phyloP scores from a whole-genome alignment of 148 eudicot species.

The Vaccinium corymbosum region DNA sequence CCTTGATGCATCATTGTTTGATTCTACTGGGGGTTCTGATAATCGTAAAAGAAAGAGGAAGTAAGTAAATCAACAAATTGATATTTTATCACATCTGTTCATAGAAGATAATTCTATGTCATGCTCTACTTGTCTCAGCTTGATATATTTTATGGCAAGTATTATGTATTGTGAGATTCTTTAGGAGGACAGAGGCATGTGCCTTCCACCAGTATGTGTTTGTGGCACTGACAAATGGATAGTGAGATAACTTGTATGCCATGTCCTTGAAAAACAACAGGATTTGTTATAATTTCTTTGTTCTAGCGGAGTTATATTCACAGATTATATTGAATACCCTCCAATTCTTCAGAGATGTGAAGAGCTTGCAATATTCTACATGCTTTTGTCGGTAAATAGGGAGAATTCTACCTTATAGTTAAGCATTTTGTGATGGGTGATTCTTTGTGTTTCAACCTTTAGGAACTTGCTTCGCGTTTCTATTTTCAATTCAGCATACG shows the following conservation, averaged over 20 bases:
- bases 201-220: neutral
- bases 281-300: neutral
- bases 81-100: neutral
- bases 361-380: neutral
- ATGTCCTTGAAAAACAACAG: neutral
- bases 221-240: neutral
- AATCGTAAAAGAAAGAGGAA: slow-evolving; percentile 69
- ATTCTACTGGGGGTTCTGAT: slow-evolving; percentile 83
- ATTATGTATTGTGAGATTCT: neutral
- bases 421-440: neutral
- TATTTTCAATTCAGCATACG: neutral
- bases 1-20: slow-evolving; percentile 89
- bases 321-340: neutral
- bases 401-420: neutral
- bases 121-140: slow-evolving; percentile 5
- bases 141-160: neutral
- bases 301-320: neutral
- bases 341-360: neutral
- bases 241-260: neutral
- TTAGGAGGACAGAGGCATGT: neutral
- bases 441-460: neutral
- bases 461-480: neutral
- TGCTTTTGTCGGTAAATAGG: neutral
- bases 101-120: neutral
- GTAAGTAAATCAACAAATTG: slow-evolving; percentile 35